Base-by-base conservation (phyloP, 495 filamentous ascomycete genomes). In the Podospora comata region DNA sequence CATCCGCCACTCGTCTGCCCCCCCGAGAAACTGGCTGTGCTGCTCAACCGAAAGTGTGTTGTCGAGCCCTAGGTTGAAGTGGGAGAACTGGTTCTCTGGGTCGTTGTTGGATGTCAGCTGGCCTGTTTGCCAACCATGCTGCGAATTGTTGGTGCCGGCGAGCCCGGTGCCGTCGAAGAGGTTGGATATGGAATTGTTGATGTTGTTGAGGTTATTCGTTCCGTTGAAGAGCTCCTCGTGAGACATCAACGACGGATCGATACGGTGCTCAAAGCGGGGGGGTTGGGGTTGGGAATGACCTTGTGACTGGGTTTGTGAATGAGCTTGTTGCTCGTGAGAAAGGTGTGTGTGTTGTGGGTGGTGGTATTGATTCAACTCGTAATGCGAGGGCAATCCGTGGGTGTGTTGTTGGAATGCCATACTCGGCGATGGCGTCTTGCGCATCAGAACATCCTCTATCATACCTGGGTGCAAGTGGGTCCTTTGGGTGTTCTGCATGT, bases 381-480 rank as follows among this genome's bases (percentile, higher is more conserved):
- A 70, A 69, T 75, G 66, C 70, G 59, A n/a, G 62, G 71, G 71
- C 56, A 70, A 56, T 18, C 60, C 68, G 65, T 63, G 39, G 23
- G 11, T 9, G 7, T 19, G 53, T 20, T 18, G 5, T 63, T 68
- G 68, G 68, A 79, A 80, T 30, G 72, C 76, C 30, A 79, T 72
- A 53, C 70, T 73, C 1, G 79, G 81, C 16, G 82, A 79, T 27
- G 79, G 78, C 53, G 79, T 81, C 67, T 79, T 82, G 62, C 77
- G 83, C 66, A 85, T 77, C 32, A 84, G 74, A 7, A 85, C 74
- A 59, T 89, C 86, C 70, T 87, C 85, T 16, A 84, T 78, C 78
- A 81, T 69, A 78, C 71, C 68, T 72, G 65, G 64, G 76, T 76
- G 73, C 74, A 69, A 64, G 71, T 72, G 67, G 70, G 67, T 71